Evolutionary conservation across 495 filamentous ascomycete species (phyloP), one percentile per base, ranked within the genome.

Genomic region (Staphylotrichum tortipilum): DNA sequence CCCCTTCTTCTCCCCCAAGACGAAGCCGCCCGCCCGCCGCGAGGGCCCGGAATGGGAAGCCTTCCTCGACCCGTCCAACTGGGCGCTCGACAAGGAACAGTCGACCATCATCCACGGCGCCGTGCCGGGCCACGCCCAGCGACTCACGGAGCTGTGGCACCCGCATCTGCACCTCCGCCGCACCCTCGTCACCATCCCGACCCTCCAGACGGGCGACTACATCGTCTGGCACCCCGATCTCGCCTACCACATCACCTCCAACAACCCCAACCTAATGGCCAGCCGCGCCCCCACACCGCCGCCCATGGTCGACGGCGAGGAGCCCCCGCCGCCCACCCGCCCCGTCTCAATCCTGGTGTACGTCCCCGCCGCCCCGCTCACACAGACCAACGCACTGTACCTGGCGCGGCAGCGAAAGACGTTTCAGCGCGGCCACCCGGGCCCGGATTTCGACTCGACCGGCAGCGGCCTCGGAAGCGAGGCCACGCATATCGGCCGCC

Each of bases 211-310:
- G 0, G 89, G 89, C 39, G 89, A 95, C 66, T 94, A 86, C 68
- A 88, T 95, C 10, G 77, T 84, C 45, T 95, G 89, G 90, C 90
- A 95, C 66, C 90, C 87, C 48, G 89, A 95, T 52, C 79, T 66
- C 44, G 65, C 66, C 12, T 75, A 75, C 55, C 68, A 70, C 52
- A 70, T 75, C 64, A 68, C 69, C 38, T 56, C 52, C n/a, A 65
- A 65, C 48, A 68, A 67, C 54, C 66, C 68, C 54, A 65, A 68
- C 60, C 56, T 64, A 55, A 61, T 55, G 52, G 60, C 49, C 33
- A 61, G 57, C 49, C 65, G 66, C 45, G 59, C 65, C 0, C 66
- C 66, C 3, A 68, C 63, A 10, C 63, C 62, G 3, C 64, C 67
- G 1, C 59, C 56, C 15, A 15, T 28, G 31, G 29, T 11, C 7